phyloP scores from a whole-genome alignment of 495 filamentous ascomycete species.

The Neurospora hispaniola region DNA sequence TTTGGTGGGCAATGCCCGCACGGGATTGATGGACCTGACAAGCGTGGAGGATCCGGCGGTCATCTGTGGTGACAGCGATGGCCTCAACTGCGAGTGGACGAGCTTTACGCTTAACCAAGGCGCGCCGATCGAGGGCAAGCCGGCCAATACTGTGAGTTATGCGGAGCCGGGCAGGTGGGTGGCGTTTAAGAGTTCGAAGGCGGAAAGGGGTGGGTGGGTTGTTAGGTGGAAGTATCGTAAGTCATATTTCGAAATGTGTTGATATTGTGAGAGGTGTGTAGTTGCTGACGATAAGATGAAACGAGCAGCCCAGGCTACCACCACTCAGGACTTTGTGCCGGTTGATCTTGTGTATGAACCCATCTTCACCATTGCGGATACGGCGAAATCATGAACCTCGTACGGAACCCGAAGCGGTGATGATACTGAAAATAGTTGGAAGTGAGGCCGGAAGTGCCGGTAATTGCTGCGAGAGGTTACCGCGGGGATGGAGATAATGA shows the following conservation, averaged over 20 bases:
- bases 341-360: background rate
- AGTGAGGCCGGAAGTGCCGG: background rate
- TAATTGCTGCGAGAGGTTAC: background rate
- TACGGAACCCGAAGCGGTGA: background rate
- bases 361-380: background rate
- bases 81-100: background rate
- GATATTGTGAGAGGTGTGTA: background rate
- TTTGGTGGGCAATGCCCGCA: background rate
- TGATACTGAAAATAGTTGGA: background rate
- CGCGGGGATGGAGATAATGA: background rate
- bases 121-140: slow-evolving; percentile 17
- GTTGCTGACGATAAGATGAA: background rate
- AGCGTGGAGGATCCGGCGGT: slow-evolving; percentile 24
- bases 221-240: slow-evolving; percentile 25
- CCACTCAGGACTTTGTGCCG: background rate
- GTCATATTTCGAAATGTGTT: background rate
- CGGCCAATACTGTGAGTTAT: slow-evolving; percentile 22
- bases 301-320: background rate
- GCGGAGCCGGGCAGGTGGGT: slow-evolving; percentile 18
- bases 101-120: slow-evolving; percentile 24
- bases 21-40: slow-evolving; percentile 15
- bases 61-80: background rate
- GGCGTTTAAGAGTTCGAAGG: slow-evolving; percentile 1
- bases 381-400: background rate
- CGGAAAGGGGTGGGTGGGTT: slow-evolving; percentile 18